Evolutionary conservation across 73 alveolate genomes (phyloP), one percentile per base, ranked within the genome.

Genomic region (Blepharisma japonicum): DNA sequence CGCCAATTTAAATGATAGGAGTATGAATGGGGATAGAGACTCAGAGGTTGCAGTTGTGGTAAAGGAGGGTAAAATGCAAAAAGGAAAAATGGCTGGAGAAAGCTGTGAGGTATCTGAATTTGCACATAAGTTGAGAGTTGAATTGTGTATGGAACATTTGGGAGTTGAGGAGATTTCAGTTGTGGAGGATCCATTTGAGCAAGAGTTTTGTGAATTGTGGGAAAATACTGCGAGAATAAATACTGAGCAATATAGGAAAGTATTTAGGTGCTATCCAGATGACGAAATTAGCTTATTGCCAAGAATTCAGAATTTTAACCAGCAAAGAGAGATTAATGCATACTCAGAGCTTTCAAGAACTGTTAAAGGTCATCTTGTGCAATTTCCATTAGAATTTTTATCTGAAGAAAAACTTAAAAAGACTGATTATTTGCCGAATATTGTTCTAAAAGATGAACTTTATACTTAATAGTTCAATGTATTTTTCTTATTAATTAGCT

Each of bases 1-100:
- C 11, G 98, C 99, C 6, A 97, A 97, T 89, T 92, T 97, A 55
- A 97, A 97, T 86, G 99, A 97, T 83, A 78, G 99, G 48, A 87
- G 98, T 45, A 80, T 97, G 96, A 83, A 95, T 20, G 99, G 99
- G 32, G 81, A 83, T 27, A 88, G 99, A 82, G 99, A 97, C 90
- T 91, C 97, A 14, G 99, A 97, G 88, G 90, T 87, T 51, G 95
- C 96, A 21, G 61, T 71, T 56, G 81, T 89, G 38, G 68, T 90
- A 6, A 88, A 79, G 47, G 97, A 88, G 67, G 78, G 72, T 6
- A 71, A 79, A 9, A 71, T 25, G 49, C 55, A 79, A 18, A 32
- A 9, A 18, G 21, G 82, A 21, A 71, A 42, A 7, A 55, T 83
- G 89, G 81, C 71, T 38, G 93, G 90, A 4, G 46, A 39, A 21